Percentiles rank a stretch among this genome's conserved stretches.
Evolutionary conservation across 2,329 filamentous ascomycete species (phyloP).

Genomic region (Hysterium pulicare): DNA sequence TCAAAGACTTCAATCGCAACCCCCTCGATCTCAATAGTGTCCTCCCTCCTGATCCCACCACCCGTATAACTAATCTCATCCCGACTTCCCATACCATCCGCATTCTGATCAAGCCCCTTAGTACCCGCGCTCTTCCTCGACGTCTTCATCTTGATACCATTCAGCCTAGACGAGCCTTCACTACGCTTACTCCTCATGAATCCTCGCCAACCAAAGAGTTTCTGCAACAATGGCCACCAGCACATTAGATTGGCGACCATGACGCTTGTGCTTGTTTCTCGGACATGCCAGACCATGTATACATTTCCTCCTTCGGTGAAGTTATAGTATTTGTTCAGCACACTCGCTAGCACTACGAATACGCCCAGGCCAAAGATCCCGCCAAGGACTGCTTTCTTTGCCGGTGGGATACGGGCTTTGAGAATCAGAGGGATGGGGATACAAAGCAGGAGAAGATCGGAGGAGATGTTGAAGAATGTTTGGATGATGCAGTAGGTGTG

Average conservation of each 20-base stretch:
- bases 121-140: background rate
- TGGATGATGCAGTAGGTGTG: slow-evolving; percentile 58
- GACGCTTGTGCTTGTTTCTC: slow-evolving; percentile 53
- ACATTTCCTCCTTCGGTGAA: slow-evolving; percentile 40
- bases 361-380: slow-evolving; percentile 50
- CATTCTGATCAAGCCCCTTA: background rate
- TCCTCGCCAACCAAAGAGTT: slow-evolving; percentile 12
- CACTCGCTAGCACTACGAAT: slow-evolving; percentile 48
- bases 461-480: slow-evolving; percentile 58
- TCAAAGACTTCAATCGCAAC: background rate
- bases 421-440: slow-evolving; percentile 56
- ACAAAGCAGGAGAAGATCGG: slow-evolving; percentile 57
- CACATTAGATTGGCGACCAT: slow-evolving; percentile 54
- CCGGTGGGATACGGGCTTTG: slow-evolving; percentile 48
- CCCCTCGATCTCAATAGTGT: background rate
- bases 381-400: slow-evolving; percentile 54
- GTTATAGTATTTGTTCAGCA: slow-evolving; percentile 51
- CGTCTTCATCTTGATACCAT: background rate
- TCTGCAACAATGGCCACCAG: slow-evolving; percentile 52
- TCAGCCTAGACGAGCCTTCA: no score
- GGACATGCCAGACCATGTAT: slow-evolving; percentile 51
- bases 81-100: background rate
- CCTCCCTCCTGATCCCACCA: background rate
- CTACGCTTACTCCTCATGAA: background rate
- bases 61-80: background rate